phyloP scores from a whole-genome alignment of 306 rosid genomes.

The Cucurbita maxima region DNA sequence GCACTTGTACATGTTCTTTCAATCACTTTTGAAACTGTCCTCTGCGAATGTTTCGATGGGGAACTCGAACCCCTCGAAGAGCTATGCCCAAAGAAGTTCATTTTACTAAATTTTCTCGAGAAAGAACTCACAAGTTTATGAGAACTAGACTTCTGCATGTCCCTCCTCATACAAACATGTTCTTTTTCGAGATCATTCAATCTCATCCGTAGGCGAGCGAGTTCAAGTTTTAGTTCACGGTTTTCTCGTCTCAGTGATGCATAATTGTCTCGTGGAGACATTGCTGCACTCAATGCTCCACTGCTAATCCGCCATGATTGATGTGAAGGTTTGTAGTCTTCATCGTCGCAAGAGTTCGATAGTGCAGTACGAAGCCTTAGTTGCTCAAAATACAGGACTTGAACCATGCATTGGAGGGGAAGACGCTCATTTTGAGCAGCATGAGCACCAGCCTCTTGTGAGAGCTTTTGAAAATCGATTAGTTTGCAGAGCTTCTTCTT shows the following conservation, averaged over 20 bases:
- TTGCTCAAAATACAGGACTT: constrained; percentile 91
- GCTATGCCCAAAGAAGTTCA: constrained; percentile 62
- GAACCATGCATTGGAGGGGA: constrained; percentile 89
- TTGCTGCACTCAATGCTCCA: constrained; percentile 96
- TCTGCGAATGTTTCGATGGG: constrained; percentile 73
- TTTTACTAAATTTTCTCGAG: constrained; percentile 65
- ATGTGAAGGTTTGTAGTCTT: constrained; percentile 74
- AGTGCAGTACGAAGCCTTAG: constrained; percentile 67
- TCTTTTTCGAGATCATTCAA: constrained; percentile 91
- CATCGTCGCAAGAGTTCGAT: constrained; percentile 54
- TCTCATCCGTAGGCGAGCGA: constrained; percentile 79
- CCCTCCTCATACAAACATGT: constrained; percentile 97
- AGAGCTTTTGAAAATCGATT: constrained; percentile 91
- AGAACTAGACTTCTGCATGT: constrained; percentile 73
- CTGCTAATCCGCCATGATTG: constrained; percentile 91
- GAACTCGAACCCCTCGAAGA: constrained; percentile 88
- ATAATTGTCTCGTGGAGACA: constrained; percentile 96
- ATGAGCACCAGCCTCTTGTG: constrained; percentile 96
- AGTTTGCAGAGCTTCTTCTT: constrained; percentile 66
- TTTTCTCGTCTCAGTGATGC: constrained; percentile 92
- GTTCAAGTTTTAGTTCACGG: constrained; percentile 94
- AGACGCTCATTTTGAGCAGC: constrained; percentile 99
- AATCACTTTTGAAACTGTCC: constrained; percentile 86
- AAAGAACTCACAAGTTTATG: constrained; percentile 82
- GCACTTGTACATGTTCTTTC: constrained; percentile 97